Evolutionary conservation across 257 asterid species (phyloP).

Genomic region (Scutellaria barbata): DNA sequence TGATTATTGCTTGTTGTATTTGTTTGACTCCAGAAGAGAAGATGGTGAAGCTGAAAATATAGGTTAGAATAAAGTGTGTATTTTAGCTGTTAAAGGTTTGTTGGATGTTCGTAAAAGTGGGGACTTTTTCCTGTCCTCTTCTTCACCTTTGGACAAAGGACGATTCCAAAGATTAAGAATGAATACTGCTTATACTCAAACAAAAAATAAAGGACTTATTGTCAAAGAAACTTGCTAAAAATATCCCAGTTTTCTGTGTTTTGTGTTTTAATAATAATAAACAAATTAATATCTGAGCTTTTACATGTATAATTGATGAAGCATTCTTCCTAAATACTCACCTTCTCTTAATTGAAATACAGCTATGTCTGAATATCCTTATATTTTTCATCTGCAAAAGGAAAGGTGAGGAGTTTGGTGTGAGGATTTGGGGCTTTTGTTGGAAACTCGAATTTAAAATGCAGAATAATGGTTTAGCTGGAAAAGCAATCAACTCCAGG

Average conservation of each 20-base stretch:
- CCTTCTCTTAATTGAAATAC: slow-evolving; percentile 4
- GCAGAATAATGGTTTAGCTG: slow-evolving; percentile 21
- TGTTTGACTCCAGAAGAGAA: too few species aligned
- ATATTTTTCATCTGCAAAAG: slow-evolving; percentile 21
- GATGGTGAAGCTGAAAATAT: slow-evolving; percentile 37
- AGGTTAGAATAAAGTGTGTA: slow-evolving; percentile 28
- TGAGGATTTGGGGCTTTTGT: neutral
- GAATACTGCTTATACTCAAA: slow-evolving; percentile 33
- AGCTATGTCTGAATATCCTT: slow-evolving; percentile 16
- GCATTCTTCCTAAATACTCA: slow-evolving; percentile 4
- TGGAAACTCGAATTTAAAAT: neutral
- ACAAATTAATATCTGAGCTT: neutral
- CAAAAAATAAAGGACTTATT: slow-evolving; percentile 12
- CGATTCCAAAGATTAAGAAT: slow-evolving; percentile 52
- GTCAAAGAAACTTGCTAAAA: slow-evolving; percentile 16
- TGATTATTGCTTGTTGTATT: too few species aligned
- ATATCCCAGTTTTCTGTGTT: neutral
- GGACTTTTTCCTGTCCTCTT: slow-evolving; percentile 65
- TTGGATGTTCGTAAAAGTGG: slow-evolving; percentile 51
- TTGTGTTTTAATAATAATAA: neutral
- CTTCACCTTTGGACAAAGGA: slow-evolving; percentile 58
- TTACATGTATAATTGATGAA: neutral
- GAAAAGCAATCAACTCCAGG: slow-evolving; percentile 25
- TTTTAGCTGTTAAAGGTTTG: slow-evolving; percentile 44
- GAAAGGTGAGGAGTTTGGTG: slow-evolving; percentile 25